Base-by-base conservation (phyloP, 495 filamentous ascomycete species). In the Lophium mytilinum region DNA sequence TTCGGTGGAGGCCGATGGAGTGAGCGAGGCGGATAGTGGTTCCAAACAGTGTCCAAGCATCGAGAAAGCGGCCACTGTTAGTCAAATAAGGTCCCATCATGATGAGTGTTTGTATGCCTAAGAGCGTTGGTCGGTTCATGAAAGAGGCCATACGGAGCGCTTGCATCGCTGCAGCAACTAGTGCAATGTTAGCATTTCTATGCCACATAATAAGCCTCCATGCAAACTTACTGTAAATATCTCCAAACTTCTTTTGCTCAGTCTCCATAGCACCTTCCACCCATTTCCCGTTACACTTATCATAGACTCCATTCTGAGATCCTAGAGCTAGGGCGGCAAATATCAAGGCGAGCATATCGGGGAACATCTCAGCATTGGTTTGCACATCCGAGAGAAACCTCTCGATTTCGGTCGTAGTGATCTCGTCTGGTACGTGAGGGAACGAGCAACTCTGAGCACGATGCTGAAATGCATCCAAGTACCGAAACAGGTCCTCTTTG, bases 341-440 rank as follows among this genome's bases (percentile, higher is more conserved):
- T n/a, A 78, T 63, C 35, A 78, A 57, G 12, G 74, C 75, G 14
- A 78, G 72, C 71, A 76, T 72, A 45, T 76, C 72, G 10, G 75
- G 75, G 53, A 69, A 64, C 39, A 64, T 58, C 33, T 67, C 53
- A 0, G 72, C 71, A 52, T 78, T 78, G 21, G 66, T 68, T 35
- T 71, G 60, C 1, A 64, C 50, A 56, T 76, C 71, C 0, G 59
- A 57, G 1, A 78, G 60, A 53, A 75, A 78, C 1, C 72, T 63
- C 45, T 72, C 67, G 33, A 78, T 66, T 50, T 76, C 74, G 35
- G 52, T 63, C 40, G 58, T 65, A 8, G 73, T 74, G 33, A 71
- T 63, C 43, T 76, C 68, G 8, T 73, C 69, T 7, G 75, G 75
- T 1, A 70, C 56, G 52, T 76, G 68, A n/a, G 75, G 73, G 52